Evolutionary conservation across 2,329 filamentous ascomycete genomes (phyloP).

Genomic region (Clarireedia hainanense): DNA sequence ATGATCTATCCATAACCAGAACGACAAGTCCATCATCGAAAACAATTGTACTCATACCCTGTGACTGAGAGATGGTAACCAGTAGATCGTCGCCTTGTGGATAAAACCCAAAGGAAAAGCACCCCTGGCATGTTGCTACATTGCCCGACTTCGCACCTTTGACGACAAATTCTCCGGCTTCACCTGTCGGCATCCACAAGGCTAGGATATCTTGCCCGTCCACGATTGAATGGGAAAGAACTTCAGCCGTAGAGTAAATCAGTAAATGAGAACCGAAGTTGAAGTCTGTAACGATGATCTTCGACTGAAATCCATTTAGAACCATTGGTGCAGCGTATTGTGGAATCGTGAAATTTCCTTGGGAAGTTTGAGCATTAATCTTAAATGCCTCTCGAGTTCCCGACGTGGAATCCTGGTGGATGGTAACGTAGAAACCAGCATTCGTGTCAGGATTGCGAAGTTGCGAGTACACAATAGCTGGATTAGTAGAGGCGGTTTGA

Average conservation of each 20-base stretch:
- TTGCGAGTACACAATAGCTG: slow-evolving; percentile 44
- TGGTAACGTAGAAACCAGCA: slow-evolving; percentile 50
- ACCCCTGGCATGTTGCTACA: slow-evolving; percentile 35
- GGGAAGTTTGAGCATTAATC: slow-evolving; percentile 47
- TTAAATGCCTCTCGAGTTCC: slow-evolving; percentile 44
- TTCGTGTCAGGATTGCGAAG: slow-evolving; percentile 49
- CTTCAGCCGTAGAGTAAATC: slow-evolving; percentile 48
- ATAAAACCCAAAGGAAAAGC: slow-evolving; percentile 36
- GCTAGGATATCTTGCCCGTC: slow-evolving; percentile 40
- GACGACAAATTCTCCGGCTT: slow-evolving; percentile 46
- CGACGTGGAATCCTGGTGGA: slow-evolving; percentile 46
- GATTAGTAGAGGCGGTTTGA: slow-evolving; percentile 41
- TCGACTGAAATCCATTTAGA: slow-evolving; percentile 53
- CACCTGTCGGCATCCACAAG: slow-evolving; percentile 46
- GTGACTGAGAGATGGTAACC: slow-evolving; percentile 40
- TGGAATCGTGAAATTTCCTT: slow-evolving; percentile 46
- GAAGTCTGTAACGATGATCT: slow-evolving; percentile 55
- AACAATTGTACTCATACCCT: slow-evolving; percentile 40
- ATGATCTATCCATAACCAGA: slow-evolving; percentile 44
- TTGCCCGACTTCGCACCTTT: slow-evolving; percentile 46
- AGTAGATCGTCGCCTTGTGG: slow-evolving; percentile 34
- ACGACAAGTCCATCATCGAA: slow-evolving; percentile 40
- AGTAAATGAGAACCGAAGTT: slow-evolving; percentile 42
- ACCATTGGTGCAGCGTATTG: slow-evolving; percentile 39
- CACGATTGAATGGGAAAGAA: slow-evolving; percentile 43